Conservation (phyloP, 75 land plant genomes). For the Larix kaempferi region DNA sequence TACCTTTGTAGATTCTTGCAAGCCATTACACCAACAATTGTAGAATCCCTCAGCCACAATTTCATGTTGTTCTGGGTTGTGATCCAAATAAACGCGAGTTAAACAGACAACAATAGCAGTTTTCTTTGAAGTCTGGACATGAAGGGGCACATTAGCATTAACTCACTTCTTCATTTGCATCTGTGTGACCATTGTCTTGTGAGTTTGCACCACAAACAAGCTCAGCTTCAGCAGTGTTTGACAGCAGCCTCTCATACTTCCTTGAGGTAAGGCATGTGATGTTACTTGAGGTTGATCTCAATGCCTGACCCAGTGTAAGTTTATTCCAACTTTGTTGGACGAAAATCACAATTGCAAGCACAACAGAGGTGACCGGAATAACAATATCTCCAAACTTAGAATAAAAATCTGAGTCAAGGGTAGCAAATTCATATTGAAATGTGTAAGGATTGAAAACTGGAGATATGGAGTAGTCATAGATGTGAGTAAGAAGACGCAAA, state of each 20-base stretch:
- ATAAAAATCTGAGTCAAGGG: slow-evolving; percentile 57
- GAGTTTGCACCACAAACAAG: slow-evolving; percentile 25
- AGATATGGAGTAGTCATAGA: slow-evolving; percentile 43
- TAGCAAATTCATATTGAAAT: slow-evolving; percentile 49
- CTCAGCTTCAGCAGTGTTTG: slow-evolving; percentile 52
- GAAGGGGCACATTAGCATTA: too few relatives aligned
- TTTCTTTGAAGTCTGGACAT: too few relatives aligned
- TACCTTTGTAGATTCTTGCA: too few relatives aligned
- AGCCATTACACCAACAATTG: too few relatives aligned
- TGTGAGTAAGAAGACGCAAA: slow-evolving; percentile 57
- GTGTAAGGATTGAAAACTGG: slow-evolving; percentile 55
- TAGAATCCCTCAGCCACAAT: too few relatives aligned
- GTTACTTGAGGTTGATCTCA: slow-evolving; percentile 20
- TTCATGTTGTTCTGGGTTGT: too few relatives aligned
- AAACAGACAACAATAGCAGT: too few relatives aligned
- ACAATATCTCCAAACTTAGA: slow-evolving; percentile 57
- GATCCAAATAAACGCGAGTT: too few relatives aligned
- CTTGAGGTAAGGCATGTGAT: slow-evolving; percentile 44
- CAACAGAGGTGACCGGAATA: slow-evolving; percentile 37
- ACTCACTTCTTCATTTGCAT: too few relatives aligned
- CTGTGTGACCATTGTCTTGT: too few relatives aligned
- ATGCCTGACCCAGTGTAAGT: too few relatives aligned
- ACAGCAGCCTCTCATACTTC: slow-evolving; percentile 59
- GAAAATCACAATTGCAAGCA: slow-evolving; percentile 43
- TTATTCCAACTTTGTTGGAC: slow-evolving; percentile 64